Percentiles rank a stretch among this genome's conserved stretches.
Conservation (phyloP, 768 basidiomycete genomes). For the Xerocomellus chrysenteron region DNA sequence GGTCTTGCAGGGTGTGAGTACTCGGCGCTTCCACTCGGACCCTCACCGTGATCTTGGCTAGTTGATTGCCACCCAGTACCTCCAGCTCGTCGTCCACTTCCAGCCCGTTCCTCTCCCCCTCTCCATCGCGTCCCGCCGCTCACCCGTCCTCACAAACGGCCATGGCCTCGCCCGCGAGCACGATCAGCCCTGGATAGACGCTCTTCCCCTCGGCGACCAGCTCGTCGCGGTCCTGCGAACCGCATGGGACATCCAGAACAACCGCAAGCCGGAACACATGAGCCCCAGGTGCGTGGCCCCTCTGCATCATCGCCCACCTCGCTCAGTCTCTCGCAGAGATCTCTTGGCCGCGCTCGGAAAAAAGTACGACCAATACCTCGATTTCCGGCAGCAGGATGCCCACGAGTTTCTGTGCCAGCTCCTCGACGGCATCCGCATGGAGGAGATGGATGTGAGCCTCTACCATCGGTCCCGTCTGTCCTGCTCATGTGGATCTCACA, state of each 20-base stretch:
- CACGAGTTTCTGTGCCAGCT: conserved; percentile 91
- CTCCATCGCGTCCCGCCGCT: conserved; percentile 47
- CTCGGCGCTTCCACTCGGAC: not conserved
- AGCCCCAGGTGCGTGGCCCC: conserved; percentile 61
- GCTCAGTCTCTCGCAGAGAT: conserved; percentile 38
- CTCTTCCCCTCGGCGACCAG: conserved; percentile 70
- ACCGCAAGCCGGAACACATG: conserved; percentile 48
- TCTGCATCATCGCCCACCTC: not conserved
- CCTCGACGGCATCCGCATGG: conserved; percentile 91
- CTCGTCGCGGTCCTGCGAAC: conserved; percentile 59
- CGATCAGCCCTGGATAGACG: conserved; percentile 53
- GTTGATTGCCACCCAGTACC: conserved; percentile 65
- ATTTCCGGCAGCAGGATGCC: conserved; percentile 94
- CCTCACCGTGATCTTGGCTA: conserved; percentile 23
- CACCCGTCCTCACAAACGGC: conserved; percentile 66
- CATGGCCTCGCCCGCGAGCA: conserved; percentile 50
- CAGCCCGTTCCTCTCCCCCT: conserved; percentile 44
- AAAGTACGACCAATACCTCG: conserved; percentile 93
- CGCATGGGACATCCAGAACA: conserved; percentile 64
- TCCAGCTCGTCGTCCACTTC: conserved; percentile 59
- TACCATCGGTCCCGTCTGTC: not conserved
- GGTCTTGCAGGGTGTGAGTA: conserved; percentile 80
- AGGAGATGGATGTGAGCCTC: conserved; percentile 77
- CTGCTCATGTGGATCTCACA: conserved; percentile 28
- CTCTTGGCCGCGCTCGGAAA: conserved; percentile 66